Evolutionary conservation across 768 basidiomycete species (phyloP).

Genomic region (Amanita phalloides): DNA sequence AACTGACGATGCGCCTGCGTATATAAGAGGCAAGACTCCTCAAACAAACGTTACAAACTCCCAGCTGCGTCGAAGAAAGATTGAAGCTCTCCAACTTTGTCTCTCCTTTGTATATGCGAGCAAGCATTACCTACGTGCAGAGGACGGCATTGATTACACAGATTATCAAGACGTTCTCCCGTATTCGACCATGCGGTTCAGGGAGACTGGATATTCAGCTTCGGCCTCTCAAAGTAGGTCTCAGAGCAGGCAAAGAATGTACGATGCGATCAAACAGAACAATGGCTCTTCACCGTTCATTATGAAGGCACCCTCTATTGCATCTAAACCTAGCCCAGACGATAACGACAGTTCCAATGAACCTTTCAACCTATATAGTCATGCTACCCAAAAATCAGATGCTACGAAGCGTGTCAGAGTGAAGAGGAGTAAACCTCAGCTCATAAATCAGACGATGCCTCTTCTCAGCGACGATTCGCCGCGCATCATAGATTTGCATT

Average conservation of each 20-base stretch:
- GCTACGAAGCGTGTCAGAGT: slow-evolving; percentile 60
- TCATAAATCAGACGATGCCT: slow-evolving; percentile 43
- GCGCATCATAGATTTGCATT: slow-evolving; percentile 49
- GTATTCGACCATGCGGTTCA: slow-evolving; percentile 38
- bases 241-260: background rate
- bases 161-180: slow-evolving; percentile 67
- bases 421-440: slow-evolving; percentile 58
- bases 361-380: background rate
- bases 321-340: slow-evolving; percentile 15
- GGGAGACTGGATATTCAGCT: slow-evolving; percentile 30
- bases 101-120: slow-evolving; percentile 64
- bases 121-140: slow-evolving; percentile 78
- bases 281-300: background rate
- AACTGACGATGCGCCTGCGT: slow-evolving; percentile 28
- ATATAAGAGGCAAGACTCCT: slow-evolving; percentile 43
- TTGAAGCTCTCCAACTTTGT: slow-evolving; percentile 56
- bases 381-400: slow-evolving; percentile 17
- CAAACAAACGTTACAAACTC: slow-evolving; percentile 30
- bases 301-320: slow-evolving; percentile 6
- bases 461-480: slow-evolving; percentile 43
- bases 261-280: background rate
- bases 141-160: slow-evolving; percentile 61
- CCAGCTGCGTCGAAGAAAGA: slow-evolving; percentile 57
- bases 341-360: slow-evolving; percentile 15
- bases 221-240: background rate